A percentile compares a stretch with the other conserved stretches of the same genome.
Evolutionary conservation across 2,329 filamentous ascomycete genomes (phyloP).

Genomic region (Biscogniauxia sp.): DNA sequence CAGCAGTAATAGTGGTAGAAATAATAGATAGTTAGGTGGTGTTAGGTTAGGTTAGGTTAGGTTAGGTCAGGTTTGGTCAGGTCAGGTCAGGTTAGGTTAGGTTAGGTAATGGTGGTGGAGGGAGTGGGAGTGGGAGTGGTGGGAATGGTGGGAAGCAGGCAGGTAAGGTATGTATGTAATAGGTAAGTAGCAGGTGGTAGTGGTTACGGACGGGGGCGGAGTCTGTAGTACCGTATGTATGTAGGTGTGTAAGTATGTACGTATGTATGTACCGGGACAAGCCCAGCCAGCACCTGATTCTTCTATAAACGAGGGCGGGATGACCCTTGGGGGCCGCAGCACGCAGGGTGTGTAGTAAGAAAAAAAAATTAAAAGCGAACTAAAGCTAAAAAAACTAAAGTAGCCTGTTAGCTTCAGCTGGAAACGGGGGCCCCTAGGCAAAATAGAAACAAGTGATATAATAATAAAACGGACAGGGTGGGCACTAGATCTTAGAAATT

Average conservation of each 20-base stretch:
- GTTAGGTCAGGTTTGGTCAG: too few relatives aligned
- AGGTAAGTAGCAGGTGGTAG: not conserved
- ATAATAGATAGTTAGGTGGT: too few relatives aligned
- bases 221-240: conserved; percentile 5
- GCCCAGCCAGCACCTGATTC: conserved; percentile 18
- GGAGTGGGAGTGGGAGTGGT: not conserved
- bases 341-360: conserved; percentile 1
- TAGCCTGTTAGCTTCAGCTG: conserved; percentile 19
- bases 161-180: too few relatives aligned
- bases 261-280: conserved; percentile 19
- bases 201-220: conserved; percentile 13
- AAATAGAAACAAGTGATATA: conserved; percentile 15
- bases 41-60: too few relatives aligned
- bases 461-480: conserved; percentile 9
- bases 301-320: conserved; percentile 27
- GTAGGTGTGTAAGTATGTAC: conserved; percentile 8
- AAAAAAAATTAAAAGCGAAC: conserved; percentile 13
- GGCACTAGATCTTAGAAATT: not conserved
- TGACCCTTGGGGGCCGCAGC: conserved; percentile 26
- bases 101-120: conserved; percentile 11
- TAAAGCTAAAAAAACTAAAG: conserved; percentile 13
- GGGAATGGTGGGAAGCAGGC: too few relatives aligned
- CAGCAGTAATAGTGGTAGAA: too few relatives aligned
- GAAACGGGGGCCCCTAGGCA: conserved; percentile 17
- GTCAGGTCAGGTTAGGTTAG: too few relatives aligned